Evolutionary conservation across 2,329 filamentous ascomycete species (phyloP), one percentile per base, ranked within the genome.

Genomic region (Talaromyces sp.): DNA sequence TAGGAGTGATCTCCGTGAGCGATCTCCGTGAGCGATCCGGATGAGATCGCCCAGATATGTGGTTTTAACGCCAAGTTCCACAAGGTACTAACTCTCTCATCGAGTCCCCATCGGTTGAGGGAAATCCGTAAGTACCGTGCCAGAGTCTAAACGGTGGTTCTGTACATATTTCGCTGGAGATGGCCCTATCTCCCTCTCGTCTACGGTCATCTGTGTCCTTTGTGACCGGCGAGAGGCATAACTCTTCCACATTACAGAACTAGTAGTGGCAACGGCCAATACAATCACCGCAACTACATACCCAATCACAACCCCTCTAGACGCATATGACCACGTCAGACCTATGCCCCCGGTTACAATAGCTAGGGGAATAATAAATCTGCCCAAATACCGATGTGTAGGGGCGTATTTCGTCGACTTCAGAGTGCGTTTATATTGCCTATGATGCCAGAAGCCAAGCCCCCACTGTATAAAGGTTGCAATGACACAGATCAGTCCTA

Each of bases 401-500:
- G 65, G 30, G 55, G 69, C 63, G 57, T 65, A 58, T 57, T 56
- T 63, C 0, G 67, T 65, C 1, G 65, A 42, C 12, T 28, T 30
- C 23, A 64, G 56, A 28, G 56, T 52, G 18, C 52, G 64, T 61
- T 64, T 67, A 64, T 73, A 78, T 57, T 75, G 65, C 31, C 70
- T 62, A 65, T 79, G 77, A 61, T 79, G 75, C 57, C 72, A 69
- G 53, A 75, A 70, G 16, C 77, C 77, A n/a, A 78, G 68, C 5
- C 70, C 66, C 62, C 73, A 70, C 61, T 79, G 77, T 7, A 73
- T 61, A 31, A 74, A 64, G 8, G 76, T 65, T 0, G 64, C 68
- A 51, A 72, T 65, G 30, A 76, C 66, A 30, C 78, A 64, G 44
- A 80, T 54, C 51, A 82, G 73, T 28, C 80, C 80, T 59, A 81